Conservation (phyloP, 805 yeast genomes). For the Ogataea neopini region DNA sequence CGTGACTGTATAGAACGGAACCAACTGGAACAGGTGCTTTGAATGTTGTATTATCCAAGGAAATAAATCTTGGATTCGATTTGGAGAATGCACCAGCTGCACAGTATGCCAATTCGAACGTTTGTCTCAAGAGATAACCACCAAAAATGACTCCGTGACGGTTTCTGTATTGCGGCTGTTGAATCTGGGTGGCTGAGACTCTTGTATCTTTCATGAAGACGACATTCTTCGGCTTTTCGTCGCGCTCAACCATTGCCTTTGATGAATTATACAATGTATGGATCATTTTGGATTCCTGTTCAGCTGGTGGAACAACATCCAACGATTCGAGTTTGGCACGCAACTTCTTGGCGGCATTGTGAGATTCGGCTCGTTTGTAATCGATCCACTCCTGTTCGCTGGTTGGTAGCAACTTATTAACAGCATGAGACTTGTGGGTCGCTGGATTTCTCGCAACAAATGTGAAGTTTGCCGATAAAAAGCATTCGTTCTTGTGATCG, state of each 20-base stretch:
- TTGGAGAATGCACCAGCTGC: conserved; percentile 86
- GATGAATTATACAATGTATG: conserved; percentile 73
- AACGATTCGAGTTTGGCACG: conserved; percentile 66
- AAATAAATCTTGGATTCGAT: conserved; percentile 84
- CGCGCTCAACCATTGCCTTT: conserved; percentile 37
- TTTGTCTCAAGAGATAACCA: conserved; percentile 88
- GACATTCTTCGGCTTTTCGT: conserved; percentile 49
- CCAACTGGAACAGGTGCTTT: conserved; percentile 97
- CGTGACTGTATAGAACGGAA: conserved; percentile 78
- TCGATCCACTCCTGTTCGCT: conserved; percentile 78
- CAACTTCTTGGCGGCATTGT: conserved; percentile 81
- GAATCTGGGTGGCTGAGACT: conserved; percentile 75
- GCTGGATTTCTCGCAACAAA: conserved; percentile 94
- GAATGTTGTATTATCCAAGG: conserved; percentile 88
- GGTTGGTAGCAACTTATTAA: conserved; percentile 76
- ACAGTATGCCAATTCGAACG: conserved; percentile 92
- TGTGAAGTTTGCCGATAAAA: conserved; percentile 88
- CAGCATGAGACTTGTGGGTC: conserved; percentile 86
- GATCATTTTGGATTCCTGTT: conserved; percentile 69
- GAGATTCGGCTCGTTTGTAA: conserved; percentile 85
- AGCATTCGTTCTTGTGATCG: conserved; percentile 56
- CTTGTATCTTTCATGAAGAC: conserved; percentile 71
- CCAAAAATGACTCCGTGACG: conserved; percentile 95
- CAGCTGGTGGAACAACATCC: conserved; percentile 71
- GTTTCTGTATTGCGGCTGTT: conserved; percentile 97